Evolutionary conservation across 2,329 filamentous ascomycete species (phyloP).

Genomic region (Escovopsis sp.): DNA sequence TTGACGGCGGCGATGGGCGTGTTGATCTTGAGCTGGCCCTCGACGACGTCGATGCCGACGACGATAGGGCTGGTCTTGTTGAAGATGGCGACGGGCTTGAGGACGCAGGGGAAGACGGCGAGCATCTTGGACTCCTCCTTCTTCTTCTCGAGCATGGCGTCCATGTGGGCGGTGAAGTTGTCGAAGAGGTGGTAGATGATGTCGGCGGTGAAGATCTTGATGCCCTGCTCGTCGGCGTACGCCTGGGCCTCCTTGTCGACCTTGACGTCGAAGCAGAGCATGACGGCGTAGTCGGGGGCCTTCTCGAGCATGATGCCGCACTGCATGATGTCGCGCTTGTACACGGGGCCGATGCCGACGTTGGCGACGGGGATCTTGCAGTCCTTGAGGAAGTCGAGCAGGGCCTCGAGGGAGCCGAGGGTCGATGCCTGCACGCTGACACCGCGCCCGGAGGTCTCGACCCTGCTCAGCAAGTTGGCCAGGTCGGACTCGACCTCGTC

Average conservation of each 20-base stretch:
- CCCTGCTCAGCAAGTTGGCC: slow-evolving; percentile 76
- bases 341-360: slow-evolving; percentile 93
- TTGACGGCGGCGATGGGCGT: slow-evolving; percentile 84
- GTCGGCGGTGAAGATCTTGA: slow-evolving; percentile 97
- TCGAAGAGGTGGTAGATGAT: slow-evolving; percentile 99
- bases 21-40: slow-evolving; percentile 72
- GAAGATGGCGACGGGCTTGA: slow-evolving; percentile 83
- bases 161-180: slow-evolving; percentile 90
- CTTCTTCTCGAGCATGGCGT: slow-evolving; percentile 69
- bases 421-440: slow-evolving; percentile 96
- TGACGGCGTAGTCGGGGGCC: slow-evolving; percentile 86
- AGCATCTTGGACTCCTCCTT: slow-evolving; percentile 94
- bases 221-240: slow-evolving; percentile 84
- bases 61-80: slow-evolving; percentile 97
- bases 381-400: slow-evolving; percentile 88
- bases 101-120: slow-evolving; percentile 92
- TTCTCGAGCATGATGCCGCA: slow-evolving; percentile 94
- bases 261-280: slow-evolving; percentile 99
- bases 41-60: slow-evolving; percentile 86
- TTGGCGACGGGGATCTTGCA: slow-evolving; percentile 97
- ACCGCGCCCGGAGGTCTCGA: slow-evolving; percentile 83
- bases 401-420: slow-evolving; percentile 85
- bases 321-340: slow-evolving; percentile 95
- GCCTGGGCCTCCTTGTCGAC: slow-evolving; percentile 89
- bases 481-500: slow-evolving; percentile 95